Evolutionary conservation across 768 basidiomycete species (phyloP).

Genomic region (Leccinum obscurum): DNA sequence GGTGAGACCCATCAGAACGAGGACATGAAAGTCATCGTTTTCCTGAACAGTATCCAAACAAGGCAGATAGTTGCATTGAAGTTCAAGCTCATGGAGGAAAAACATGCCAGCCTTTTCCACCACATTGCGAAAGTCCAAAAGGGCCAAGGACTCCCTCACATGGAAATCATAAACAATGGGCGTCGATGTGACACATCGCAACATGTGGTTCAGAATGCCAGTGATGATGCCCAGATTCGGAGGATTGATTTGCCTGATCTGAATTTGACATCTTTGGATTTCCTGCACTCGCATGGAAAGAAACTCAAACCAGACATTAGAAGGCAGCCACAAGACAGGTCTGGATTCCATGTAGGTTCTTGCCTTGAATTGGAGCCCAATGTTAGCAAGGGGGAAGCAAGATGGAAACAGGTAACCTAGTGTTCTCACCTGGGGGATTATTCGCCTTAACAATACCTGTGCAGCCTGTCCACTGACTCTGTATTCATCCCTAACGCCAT

Average conservation of each 20-base stretch:
- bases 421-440: slow-evolving; percentile 1
- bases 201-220: not conserved
- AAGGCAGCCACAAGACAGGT: slow-evolving; percentile 8
- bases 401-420: too few relatives aligned
- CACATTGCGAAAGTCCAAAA: not conserved
- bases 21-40: too few relatives aligned
- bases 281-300: not conserved
- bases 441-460: not conserved
- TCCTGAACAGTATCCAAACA: too few relatives aligned
- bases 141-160: not conserved
- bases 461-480: slow-evolving; percentile 9
- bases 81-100: not conserved
- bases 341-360: not conserved
- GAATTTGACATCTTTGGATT: slow-evolving; percentile 4
- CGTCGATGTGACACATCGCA: not conserved
- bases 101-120: not conserved
- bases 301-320: slow-evolving; percentile 3
- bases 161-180: not conserved
- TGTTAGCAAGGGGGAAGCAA: too few relatives aligned
- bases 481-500: slow-evolving; percentile 5
- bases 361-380: not conserved
- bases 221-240: slow-evolving; percentile 11
- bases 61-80: too few relatives aligned
- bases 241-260: not conserved
- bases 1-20: too few relatives aligned